Conservation (phyloP, 2,329 filamentous ascomycete species). For the Aspergillus japonicus region DNA sequence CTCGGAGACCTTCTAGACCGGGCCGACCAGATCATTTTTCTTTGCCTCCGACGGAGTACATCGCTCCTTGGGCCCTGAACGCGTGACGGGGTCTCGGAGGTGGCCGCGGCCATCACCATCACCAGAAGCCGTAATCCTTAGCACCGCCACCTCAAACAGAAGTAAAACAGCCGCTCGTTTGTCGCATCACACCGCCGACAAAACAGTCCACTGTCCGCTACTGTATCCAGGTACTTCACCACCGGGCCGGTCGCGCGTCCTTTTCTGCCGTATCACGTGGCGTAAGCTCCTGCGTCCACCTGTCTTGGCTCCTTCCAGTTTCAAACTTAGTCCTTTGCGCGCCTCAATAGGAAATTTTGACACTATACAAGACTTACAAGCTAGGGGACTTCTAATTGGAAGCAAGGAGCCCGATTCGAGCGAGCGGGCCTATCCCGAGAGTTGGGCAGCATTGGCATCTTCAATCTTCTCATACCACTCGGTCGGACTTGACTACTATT, state of each 20-base stretch:
- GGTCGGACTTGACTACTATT: conserved; percentile 16
- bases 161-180: not conserved
- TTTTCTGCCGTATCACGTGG: not conserved
- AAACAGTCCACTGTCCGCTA: not conserved
- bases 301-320: not conserved
- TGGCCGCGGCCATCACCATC: not conserved
- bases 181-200: not conserved
- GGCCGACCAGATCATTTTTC: not conserved
- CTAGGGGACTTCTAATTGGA: not conserved
- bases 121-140: not conserved
- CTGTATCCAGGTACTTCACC: too few relatives aligned
- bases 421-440: conserved; percentile 13
- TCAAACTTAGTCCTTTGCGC: not conserved
- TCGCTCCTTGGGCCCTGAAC: not conserved
- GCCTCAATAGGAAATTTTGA: not conserved
- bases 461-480: conserved; percentile 23
- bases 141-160: not conserved
- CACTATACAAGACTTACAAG: not conserved
- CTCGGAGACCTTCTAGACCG: not conserved
- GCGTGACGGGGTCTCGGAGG: not conserved
- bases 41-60: not conserved
- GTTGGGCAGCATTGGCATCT: not conserved
- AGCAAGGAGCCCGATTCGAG: conserved; percentile 5
- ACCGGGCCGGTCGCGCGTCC: not conserved
- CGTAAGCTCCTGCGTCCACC: not conserved